Percentiles rank a stretch among this genome's conserved stretches.
Evolutionary conservation across 139 green algal genomes (phyloP).

Genomic region (Chlamydomonas applanata): DNA sequence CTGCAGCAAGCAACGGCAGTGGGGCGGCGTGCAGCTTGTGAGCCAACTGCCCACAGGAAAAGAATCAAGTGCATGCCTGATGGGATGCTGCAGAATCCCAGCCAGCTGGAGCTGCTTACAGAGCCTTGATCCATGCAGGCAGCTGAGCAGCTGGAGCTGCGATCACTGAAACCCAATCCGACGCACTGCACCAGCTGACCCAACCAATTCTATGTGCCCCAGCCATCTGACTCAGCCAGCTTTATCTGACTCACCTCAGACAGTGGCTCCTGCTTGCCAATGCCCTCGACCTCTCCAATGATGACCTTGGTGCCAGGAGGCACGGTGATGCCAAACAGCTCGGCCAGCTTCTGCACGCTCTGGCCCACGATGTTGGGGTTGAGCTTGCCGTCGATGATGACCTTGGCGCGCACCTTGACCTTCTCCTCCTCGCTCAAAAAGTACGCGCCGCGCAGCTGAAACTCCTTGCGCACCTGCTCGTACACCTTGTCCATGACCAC

Average conservation of each 20-base stretch:
- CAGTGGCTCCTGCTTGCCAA: slow-evolving; percentile 58
- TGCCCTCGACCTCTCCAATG: slow-evolving; percentile 47
- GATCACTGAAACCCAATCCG: too few relatives aligned
- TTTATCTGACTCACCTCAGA: slow-evolving; percentile 19
- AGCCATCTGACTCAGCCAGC: too few relatives aligned
- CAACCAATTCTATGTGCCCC: background rate
- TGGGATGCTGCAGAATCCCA: too few relatives aligned
- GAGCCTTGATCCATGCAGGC: too few relatives aligned
- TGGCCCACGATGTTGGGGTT: slow-evolving; percentile 69
- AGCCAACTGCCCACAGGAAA: too few relatives aligned
- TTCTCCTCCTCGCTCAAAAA: slow-evolving; percentile 61
- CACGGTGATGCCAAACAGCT: slow-evolving; percentile 66
- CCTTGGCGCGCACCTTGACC: slow-evolving; percentile 45
- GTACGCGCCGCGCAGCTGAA: slow-evolving; percentile 55
- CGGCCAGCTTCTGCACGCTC: slow-evolving; percentile 49
- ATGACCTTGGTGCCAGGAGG: slow-evolving; percentile 49
- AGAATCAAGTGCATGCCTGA: too few relatives aligned
- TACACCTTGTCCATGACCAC: slow-evolving; percentile 57
- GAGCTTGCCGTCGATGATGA: slow-evolving; percentile 57
- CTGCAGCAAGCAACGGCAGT: background rate
- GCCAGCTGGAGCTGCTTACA: too few relatives aligned
- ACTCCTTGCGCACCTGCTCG: slow-evolving; percentile 46
- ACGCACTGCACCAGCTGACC: too few relatives aligned
- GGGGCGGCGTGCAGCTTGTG: too few relatives aligned
- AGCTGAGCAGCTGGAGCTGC: too few relatives aligned